Base-by-base conservation (phyloP, 2,329 filamentous ascomycete species). In the Macrophomina tecta region DNA sequence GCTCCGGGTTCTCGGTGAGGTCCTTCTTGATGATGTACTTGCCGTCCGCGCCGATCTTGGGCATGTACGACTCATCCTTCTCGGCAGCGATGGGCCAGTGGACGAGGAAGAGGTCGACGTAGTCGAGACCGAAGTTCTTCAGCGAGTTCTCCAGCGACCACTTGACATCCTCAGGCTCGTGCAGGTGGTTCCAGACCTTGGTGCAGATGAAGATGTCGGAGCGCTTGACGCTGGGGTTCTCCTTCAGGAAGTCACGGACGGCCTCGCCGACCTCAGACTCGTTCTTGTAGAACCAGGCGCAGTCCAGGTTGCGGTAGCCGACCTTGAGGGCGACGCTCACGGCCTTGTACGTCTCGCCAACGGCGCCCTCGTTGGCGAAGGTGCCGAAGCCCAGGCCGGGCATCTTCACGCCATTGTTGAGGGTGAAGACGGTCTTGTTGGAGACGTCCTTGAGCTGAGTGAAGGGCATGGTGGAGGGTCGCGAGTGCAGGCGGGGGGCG, bases 311-410 rank as follows among this genome's bases (percentile, higher is more conserved):
- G 45, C 87, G 83, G 76, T 90, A 90, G 38, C 88, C 88, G 7
- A 78, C 78, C 55, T 84, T 79, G 55, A 91, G 79, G 0, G 88
- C 90, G 61, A 82, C 81, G 5, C 86, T 80, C 69, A 86, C 87
- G 16, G 90, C 89, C 48, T 83, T 74, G 56, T 84, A 82, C 68
- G 83, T 82, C 63, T 85, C 77, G 67, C 83, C 77, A 14, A 82
- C 82, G n/a, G 88, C 85, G 66, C 88, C 89, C 79, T 91, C 89
- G 76, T 85, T 90, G 69, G 85, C 86, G 77, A 91, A 93, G 69
- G 91, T 89, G 66, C 91, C 91, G 73, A 92, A 92, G 45, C 90
- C 91, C 16, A 93, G 83, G 45, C 83, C 84, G 53, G 91, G 91
- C 42, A 92, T 89, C 74, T 82, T 83, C 68, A 89, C 85, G 71